These are phyloP conservation scores for Celoporthe dispersa DNA, from an alignment of 2,329 filamentous ascomycete genomes.

Conservation along the genomic window DNA sequence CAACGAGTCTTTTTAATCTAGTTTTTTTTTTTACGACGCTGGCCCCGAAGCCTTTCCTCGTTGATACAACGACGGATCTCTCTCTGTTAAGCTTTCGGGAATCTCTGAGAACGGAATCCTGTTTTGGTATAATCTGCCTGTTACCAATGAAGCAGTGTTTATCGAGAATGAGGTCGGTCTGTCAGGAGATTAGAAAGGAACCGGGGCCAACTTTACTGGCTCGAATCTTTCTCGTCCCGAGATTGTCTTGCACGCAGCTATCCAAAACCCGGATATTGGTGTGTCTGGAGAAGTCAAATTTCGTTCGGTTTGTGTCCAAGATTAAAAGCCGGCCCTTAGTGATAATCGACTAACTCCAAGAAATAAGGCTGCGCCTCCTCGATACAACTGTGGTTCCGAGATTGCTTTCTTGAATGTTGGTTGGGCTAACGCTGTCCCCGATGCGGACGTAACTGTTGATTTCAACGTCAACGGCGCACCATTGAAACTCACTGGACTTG, in stretches of 20 bases:
- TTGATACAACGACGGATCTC: conserved; percentile 1
- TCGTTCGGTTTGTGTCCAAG: too few species aligned
- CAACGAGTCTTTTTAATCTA: too few species aligned
- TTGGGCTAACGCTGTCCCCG: not conserved
- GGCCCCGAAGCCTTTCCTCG: too few species aligned
- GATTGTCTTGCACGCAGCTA: too few species aligned
- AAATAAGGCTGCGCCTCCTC: conserved; percentile 4
- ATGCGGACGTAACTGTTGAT: not conserved
- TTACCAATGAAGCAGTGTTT: not conserved
- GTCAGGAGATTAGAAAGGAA: not conserved
- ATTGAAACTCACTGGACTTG: not conserved
- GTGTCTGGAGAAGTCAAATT: too few species aligned
- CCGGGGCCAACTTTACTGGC: not conserved
- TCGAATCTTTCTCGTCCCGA: too few species aligned
- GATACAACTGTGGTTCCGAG: not conserved
- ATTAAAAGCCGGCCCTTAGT: not conserved
- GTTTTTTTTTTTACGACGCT: too few species aligned
- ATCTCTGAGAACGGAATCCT: not conserved
- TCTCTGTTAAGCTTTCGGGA: not conserved
- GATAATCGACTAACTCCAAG: too few species aligned
- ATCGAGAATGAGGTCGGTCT: not conserved
- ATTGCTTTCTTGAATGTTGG: not conserved
- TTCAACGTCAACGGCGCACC: not conserved
- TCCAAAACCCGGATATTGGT: too few species aligned
- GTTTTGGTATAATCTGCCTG: not conserved